Evolutionary conservation across 2,329 filamentous ascomycete genomes (phyloP), one percentile per base, ranked within the genome.

Genomic region (Epichloe brachyelytri): DNA sequence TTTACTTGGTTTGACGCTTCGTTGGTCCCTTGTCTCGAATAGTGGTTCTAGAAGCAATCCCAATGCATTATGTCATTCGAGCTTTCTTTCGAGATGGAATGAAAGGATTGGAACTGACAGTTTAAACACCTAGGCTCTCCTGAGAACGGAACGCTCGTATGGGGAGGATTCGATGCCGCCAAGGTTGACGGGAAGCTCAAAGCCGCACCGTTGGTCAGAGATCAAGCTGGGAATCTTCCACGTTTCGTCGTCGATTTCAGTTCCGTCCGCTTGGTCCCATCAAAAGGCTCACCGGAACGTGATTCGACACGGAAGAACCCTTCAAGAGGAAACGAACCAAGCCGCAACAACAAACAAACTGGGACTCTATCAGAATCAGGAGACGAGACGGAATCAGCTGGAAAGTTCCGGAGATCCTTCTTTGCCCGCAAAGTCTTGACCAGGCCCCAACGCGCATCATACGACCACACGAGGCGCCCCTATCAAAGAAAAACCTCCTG

Each of bases 111-210:
- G 4, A 39, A 26, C 36, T 47, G 46, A 47, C 46, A 22, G 22
- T 12, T 6, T 26, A 7, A 26, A 7, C 6, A 19, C n/a, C 15
- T 39, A 47, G 46, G 46, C 14, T 47, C 46, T 40, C 20, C 46
- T 4, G 33, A 44, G 2, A 46, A n/a, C 8, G 51, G 51, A 10
- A 34, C 51, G 3, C 11, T 52, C 5, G 26, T 52, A 3, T 52
- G 47, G 22, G 51, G 51, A n/a, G 51, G 51, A 26, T 34, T 49
- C 33, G 51, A 47, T 22, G 46, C 46, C 14, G 46, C 46, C 36
- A 47, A 47, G 12, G 26, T 47, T 38, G 46, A 47, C 2, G 46
- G 46, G 20, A 3, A 47, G 36, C 46, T 47, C 36, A 39, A 46
- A 30, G 6, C 22, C 8, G 41, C 46, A 2, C 51, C n/a, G 3